Base-by-base conservation (phyloP, 257 asterid genomes). In the Euphrasia confusa region DNA sequence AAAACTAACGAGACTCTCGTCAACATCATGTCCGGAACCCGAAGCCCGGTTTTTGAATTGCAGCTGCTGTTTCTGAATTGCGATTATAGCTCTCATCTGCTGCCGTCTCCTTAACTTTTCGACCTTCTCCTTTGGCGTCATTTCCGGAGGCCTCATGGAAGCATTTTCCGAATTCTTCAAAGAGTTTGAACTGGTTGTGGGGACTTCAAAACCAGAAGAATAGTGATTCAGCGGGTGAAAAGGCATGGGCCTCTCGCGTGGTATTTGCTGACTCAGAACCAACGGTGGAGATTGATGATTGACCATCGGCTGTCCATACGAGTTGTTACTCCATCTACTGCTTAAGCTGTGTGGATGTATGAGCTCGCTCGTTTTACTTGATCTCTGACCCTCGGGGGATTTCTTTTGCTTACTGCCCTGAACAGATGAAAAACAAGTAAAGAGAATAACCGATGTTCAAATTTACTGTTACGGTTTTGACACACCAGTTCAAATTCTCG, bases 61-160 rank as follows among this genome's bases (percentile, higher is more conserved):
- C 78, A 74, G 83, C 72, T 82, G 96, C 73, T 91, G 96, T 67
- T 80, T 86, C 71, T 84, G 94, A 71, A 88, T 91, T 49, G 95
- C 98, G 68, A 86, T 83, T 70, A 83, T 84, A 57, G 95, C 98
- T 72, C 94, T 75, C 90, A 86, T 81, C 74, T 91, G 95, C 78
- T 91, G 98, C 69, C 90, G 77, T 71, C 87, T 77, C 76, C 96
- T 84, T 57, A 91, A 67, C 81, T 91, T 91, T 65, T 88, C 95
- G 61, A 91, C 79, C 72, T 91, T 91, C 79, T 86, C 98, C 73
- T 64, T 84, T 21, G 98, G 98, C 2, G 98, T 82, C 98, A 91
- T 91, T 39, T 66, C 65, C 58, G 81, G 78, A 66, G 87, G 81
- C 65, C 67, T 72, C 58, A 2, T 65, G 4, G 68, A 13, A 39